These are phyloP conservation scores for Danielozyma ontarioensis DNA, from an alignment of 805 yeast genomes.

Conservation along the genomic window DNA sequence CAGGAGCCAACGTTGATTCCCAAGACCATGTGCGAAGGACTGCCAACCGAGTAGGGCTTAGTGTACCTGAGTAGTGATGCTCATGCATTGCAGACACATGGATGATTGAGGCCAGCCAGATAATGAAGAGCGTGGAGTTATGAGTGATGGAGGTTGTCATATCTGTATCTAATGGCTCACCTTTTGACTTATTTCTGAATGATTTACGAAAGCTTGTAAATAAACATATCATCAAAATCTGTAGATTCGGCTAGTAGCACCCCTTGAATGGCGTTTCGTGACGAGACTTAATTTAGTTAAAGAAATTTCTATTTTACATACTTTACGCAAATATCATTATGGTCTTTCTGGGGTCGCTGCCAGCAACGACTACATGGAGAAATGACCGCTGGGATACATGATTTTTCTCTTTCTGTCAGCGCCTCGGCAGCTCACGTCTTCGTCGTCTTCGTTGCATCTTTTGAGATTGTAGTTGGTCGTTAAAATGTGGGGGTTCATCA, in stretches of 20 bases:
- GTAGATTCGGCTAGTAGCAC: too few relatives aligned
- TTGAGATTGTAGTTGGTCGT: conserved; percentile 26
- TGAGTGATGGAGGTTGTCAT: too few relatives aligned
- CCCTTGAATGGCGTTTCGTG: too few relatives aligned
- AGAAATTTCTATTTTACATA: conserved; percentile 3
- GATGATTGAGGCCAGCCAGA: background rate
- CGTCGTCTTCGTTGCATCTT: conserved; percentile 20
- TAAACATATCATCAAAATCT: too few relatives aligned
- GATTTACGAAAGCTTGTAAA: too few relatives aligned
- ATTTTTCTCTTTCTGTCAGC: too few relatives aligned
- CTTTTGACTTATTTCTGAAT: too few relatives aligned
- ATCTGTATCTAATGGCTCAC: too few relatives aligned
- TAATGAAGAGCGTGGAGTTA: too few relatives aligned
- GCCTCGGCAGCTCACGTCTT: too few relatives aligned
- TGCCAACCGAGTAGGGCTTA: conserved; percentile 84
- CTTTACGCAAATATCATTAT: conserved; percentile 7
- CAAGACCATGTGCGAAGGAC: conserved; percentile 73
- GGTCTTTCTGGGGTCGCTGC: conserved; percentile 3
- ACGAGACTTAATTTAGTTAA: background rate
- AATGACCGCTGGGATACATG: too few relatives aligned
- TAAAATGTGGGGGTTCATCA: conserved; percentile 16
- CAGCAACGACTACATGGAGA: conserved; percentile 7
- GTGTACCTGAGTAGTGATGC: conserved; percentile 26
- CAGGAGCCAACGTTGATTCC: conserved; percentile 73
- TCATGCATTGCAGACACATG: background rate